Evolutionary conservation across 495 filamentous ascomycete genomes (phyloP).

Genomic region (Talaromyces wortmannii): DNA sequence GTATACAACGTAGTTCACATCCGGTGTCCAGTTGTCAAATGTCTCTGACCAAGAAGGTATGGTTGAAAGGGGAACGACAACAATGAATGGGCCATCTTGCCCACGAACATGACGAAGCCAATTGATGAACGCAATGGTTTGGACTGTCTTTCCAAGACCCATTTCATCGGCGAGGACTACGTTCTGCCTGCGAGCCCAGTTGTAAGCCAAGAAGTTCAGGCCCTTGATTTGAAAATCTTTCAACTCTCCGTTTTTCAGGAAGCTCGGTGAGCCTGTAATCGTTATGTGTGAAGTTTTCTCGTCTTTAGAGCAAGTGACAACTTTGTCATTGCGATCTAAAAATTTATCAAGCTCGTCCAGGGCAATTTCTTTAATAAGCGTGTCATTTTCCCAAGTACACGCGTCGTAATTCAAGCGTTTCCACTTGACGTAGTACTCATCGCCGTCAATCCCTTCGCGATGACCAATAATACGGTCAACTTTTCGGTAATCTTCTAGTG

Average conservation of each 20-base stretch:
- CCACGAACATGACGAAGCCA: conserved; percentile 89
- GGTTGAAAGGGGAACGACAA: conserved; percentile 90
- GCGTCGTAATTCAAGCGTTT: conserved; percentile 78
- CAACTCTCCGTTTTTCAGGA: conserved; percentile 78
- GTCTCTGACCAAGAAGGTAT: conserved; percentile 98
- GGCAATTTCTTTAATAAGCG: conserved; percentile 65
- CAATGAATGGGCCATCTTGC: conserved; percentile 91
- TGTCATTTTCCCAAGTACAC: conserved; percentile 87
- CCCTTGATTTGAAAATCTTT: conserved; percentile 93
- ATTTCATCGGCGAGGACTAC: conserved; percentile 98
- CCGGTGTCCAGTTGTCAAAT: conserved; percentile 92
- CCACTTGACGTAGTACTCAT: conserved; percentile 91
- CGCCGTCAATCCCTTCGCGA: conserved; percentile 65
- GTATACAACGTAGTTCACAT: conserved; percentile 95
- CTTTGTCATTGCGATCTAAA: conserved; percentile 68
- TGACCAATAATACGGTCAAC: conserved; percentile 88
- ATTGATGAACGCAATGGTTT: conserved; percentile 94
- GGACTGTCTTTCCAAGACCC: conserved; percentile 97
- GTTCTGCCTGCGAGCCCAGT: conserved; percentile 87
- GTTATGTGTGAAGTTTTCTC: conserved; percentile 65
- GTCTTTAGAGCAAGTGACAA: conserved; percentile 65
- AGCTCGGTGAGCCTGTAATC: conserved; percentile 72
- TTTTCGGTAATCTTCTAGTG: conserved; percentile 75
- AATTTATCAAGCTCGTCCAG: conserved; percentile 88
- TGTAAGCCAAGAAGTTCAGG: conserved; percentile 88